Evolutionary conservation across 2,329 filamentous ascomycete species (phyloP).

Genomic region (Colletotrichum agaves): DNA sequence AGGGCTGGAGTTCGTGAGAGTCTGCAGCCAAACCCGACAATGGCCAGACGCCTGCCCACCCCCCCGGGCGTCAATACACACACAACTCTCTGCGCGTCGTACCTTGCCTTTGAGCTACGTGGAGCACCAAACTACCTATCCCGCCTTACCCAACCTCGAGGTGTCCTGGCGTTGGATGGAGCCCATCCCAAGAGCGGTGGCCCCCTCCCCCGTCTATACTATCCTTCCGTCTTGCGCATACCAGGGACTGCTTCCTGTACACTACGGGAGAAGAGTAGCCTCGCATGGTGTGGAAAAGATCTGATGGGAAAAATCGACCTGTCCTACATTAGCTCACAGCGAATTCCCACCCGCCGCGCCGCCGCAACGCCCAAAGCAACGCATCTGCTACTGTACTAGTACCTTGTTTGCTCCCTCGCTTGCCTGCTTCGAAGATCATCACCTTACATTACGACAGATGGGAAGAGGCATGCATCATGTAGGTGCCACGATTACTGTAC

Average conservation of each 20-base stretch:
- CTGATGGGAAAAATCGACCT: slow-evolving; percentile 28
- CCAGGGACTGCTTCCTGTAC: not conserved
- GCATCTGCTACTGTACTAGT: slow-evolving; percentile 2
- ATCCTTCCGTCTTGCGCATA: slow-evolving; percentile 36
- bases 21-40: too few relatives aligned
- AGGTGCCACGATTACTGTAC: not conserved
- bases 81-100: not conserved
- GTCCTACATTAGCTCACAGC: slow-evolving; percentile 33
- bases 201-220: slow-evolving; percentile 24
- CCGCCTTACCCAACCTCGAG: not conserved
- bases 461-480: slow-evolving; percentile 12
- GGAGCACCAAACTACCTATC: slow-evolving; percentile 10
- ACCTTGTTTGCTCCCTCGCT: not conserved
- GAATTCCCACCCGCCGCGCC: not conserved
- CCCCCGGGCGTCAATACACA: not conserved
- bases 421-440: slow-evolving; percentile 8
- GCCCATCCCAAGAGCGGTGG: not conserved
- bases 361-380: not conserved
- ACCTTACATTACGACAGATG: not conserved
- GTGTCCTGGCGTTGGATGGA: not conserved
- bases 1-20: too few relatives aligned
- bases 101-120: slow-evolving; percentile 13
- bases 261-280: slow-evolving; percentile 25
- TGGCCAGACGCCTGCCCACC: not conserved
- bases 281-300: slow-evolving; percentile 35